Percentiles rank a stretch among this genome's conserved stretches.
These are phyloP conservation scores for Arctium lappa DNA, from an alignment of 129 eudicot species.

Conservation along the genomic window DNA sequence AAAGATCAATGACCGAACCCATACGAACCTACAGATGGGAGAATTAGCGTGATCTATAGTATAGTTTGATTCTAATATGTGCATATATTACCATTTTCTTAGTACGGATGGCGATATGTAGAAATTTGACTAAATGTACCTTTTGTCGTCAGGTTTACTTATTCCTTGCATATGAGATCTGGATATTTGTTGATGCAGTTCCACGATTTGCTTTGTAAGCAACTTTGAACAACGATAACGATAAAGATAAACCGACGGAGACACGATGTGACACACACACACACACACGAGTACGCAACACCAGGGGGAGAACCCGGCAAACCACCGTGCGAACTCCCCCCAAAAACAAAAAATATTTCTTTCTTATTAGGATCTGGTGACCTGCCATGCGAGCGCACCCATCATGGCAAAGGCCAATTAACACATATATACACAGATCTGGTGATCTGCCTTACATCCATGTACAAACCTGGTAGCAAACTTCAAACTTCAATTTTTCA, in stretches of 20 bases:
- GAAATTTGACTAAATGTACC: background rate
- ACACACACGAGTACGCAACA: constrained; percentile 15
- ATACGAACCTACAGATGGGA: background rate
- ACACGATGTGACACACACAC: background rate
- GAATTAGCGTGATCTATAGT: background rate
- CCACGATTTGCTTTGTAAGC: constrained; percentile 1
- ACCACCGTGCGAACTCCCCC: constrained; percentile 70
- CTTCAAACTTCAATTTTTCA: background rate
- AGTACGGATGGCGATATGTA: background rate
- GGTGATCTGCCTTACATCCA: background rate
- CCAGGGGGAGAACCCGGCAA: constrained; percentile 55
- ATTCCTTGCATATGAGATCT: background rate
- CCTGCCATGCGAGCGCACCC: constrained; percentile 62
- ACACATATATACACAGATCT: constrained; percentile 7
- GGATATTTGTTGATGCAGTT: background rate
- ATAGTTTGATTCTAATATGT: background rate
- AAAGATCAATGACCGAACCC: background rate
- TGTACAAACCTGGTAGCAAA: background rate
- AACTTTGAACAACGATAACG: background rate
- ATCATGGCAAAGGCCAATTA: constrained; percentile 44
- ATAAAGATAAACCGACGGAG: background rate
- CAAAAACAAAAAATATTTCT: constrained; percentile 16
- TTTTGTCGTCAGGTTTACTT: background rate
- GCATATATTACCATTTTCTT: background rate
- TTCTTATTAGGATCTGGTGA: constrained; percentile 15